These are phyloP conservation scores for Naegleria gruberi DNA, from an alignment of 208 protist species.

Conservation along the genomic window DNA sequence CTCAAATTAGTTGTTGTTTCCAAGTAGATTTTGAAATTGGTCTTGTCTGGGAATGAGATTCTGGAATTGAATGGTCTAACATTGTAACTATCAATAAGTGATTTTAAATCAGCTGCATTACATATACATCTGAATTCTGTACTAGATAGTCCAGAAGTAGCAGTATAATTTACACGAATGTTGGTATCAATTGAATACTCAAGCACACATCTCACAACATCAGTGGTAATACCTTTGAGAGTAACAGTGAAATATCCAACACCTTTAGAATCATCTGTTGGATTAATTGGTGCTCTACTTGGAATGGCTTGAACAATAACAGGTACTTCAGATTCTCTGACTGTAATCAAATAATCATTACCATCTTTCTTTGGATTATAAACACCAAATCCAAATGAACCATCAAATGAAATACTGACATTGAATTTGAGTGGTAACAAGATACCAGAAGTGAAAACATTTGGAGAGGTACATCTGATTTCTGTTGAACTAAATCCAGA, in stretches of 20 bases:
- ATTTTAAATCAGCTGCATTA: neutral
- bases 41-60: neutral
- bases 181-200: neutral
- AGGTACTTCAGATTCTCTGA: neutral
- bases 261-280: neutral
- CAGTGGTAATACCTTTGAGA: neutral
- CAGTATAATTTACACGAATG: neutral
- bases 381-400: neutral
- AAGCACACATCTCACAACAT: neutral
- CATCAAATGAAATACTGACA: neutral
- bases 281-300: neutral
- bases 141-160: neutral
- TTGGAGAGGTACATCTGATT: neutral
- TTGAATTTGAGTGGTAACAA: neutral
- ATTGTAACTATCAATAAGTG: neutral
- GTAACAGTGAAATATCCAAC: neutral
- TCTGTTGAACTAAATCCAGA: neutral
- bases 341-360: neutral
- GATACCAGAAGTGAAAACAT: neutral
- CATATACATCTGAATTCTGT: neutral
- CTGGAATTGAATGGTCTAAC: neutral
- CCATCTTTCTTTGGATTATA: neutral
- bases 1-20: neutral
- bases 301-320: conserved; percentile 6
- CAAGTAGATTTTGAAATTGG: neutral